Evolutionary conservation across 495 filamentous ascomycete species (phyloP).

Genomic region (Arthonia radiata): DNA sequence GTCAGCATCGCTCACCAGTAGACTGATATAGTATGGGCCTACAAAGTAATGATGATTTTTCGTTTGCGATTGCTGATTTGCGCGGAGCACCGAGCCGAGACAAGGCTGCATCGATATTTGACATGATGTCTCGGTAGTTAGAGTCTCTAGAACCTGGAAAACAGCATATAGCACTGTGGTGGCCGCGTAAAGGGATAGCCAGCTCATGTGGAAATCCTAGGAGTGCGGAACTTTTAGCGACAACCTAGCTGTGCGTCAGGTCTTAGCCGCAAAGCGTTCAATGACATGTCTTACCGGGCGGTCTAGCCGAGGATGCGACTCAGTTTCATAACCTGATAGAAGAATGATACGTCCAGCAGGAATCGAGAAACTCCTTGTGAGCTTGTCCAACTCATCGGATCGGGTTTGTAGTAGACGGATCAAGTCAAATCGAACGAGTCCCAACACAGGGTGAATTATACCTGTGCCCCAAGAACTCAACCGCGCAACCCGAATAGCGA

Average conservation of each 20-base stretch:
- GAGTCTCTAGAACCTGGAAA: constrained; percentile 3
- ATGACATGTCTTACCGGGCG: constrained; percentile 2
- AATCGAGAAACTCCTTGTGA: constrained; percentile 1
- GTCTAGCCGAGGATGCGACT: constrained; percentile 1
- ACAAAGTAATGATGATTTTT: constrained; percentile 2
- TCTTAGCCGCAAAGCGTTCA: too few relatives aligned
- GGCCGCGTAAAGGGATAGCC: constrained; percentile 3
- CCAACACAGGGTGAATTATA: constrained; percentile 2
- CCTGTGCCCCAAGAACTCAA: constrained; percentile 3
- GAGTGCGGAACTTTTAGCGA: constrained; percentile 5
- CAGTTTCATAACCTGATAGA: constrained; percentile 3
- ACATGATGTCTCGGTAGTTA: constrained; percentile 1
- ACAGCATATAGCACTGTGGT: constrained; percentile 8
- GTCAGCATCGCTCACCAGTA: background rate
- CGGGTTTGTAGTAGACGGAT: constrained; percentile 3
- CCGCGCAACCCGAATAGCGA: background rate
- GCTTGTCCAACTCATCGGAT: constrained; percentile 2
- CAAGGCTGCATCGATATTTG: background rate
- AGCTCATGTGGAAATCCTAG: constrained; percentile 5
- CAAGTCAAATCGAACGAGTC: constrained; percentile 2
- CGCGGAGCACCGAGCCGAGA: background rate
- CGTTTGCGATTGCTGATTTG: background rate
- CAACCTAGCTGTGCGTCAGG: constrained; percentile 4
- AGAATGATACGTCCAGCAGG: constrained; percentile 7
- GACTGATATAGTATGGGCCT: constrained; percentile 2